Evolutionary conservation across 129 eudicot genomes (phyloP).

Genomic region (Dittrichia graveolens): DNA sequence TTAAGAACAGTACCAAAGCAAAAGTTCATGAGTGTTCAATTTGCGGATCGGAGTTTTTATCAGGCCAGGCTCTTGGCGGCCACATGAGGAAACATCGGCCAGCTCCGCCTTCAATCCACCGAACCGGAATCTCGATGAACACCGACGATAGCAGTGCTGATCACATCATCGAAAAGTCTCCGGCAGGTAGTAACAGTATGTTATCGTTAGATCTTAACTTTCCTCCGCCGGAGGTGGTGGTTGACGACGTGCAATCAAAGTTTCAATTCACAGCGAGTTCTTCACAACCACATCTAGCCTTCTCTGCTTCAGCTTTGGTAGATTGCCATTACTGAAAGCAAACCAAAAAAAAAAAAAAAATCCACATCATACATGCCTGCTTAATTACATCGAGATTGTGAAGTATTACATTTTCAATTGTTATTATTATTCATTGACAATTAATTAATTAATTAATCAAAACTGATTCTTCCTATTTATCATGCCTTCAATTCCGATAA

Average conservation of each 20-base stretch:
- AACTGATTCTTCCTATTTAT: constrained; percentile 29
- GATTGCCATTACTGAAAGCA: constrained; percentile 66
- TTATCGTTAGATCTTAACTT: constrained; percentile 79
- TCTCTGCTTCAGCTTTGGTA: constrained; percentile 65
- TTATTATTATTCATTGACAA: constrained; percentile 32
- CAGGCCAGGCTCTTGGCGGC: constrained; percentile 95
- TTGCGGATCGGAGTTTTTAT: constrained; percentile 77
- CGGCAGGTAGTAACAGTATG: constrained; percentile 24
- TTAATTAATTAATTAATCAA: constrained; percentile 36
- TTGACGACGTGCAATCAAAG: constrained; percentile 37
- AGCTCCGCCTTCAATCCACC: constrained; percentile 26
- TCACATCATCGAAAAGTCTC: constrained; percentile 14
- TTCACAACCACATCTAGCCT: constrained; percentile 37
- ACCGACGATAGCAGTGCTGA: constrained; percentile 12
- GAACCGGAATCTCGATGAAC: neutral
- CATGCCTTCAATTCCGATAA: neutral
- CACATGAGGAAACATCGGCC: constrained; percentile 89
- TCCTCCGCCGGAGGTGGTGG: constrained; percentile 72
- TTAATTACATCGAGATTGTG: constrained; percentile 27
- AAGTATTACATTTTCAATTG: constrained; percentile 40
- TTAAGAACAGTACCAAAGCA: neutral
- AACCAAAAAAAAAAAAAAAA: constrained; percentile 8
- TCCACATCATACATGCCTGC: constrained; percentile 1
- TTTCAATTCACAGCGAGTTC: constrained; percentile 35
- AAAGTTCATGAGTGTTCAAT: constrained; percentile 82